Percentiles rank a stretch among this genome's conserved stretches.
These are phyloP conservation scores for Eucalyptus cloeziana DNA, from an alignment of 345 rosid species.

Conservation along the genomic window DNA sequence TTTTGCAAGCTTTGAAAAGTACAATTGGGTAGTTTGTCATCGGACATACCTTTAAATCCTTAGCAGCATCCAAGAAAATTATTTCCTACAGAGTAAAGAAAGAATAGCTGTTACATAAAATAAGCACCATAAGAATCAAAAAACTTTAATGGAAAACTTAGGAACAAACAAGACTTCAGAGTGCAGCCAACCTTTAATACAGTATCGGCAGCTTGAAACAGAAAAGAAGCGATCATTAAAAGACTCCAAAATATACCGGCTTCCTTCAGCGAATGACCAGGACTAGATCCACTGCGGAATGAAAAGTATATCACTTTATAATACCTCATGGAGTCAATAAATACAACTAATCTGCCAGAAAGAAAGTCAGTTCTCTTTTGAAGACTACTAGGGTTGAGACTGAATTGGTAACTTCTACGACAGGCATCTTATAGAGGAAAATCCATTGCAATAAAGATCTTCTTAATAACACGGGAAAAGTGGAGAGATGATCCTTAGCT, in stretches of 20 bases:
- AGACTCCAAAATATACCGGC: conserved; percentile 85
- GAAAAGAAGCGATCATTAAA: conserved; percentile 74
- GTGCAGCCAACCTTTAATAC: conserved; percentile 59
- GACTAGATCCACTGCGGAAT: conserved; percentile 63
- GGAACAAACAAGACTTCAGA: background rate
- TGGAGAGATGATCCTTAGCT: background rate
- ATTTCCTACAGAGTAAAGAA: conserved; percentile 51
- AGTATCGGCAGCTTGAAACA: conserved; percentile 88
- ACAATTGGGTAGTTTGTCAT: background rate
- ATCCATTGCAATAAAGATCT: background rate
- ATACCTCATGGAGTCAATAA: background rate
- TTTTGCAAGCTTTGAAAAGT: background rate
- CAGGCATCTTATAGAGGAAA: background rate
- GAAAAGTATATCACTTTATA: background rate
- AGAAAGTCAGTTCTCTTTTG: background rate
- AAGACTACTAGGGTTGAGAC: background rate
- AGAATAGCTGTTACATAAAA: background rate
- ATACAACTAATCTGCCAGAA: background rate
- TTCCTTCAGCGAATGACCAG: conserved; percentile 63
- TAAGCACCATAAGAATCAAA: background rate
- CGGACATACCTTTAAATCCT: conserved; percentile 44
- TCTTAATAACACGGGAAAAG: background rate
- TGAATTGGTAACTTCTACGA: background rate
- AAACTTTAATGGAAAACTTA: background rate
- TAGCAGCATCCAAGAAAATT: conserved; percentile 53